A percentile compares a stretch with the other conserved stretches of the same genome.
Conservation (phyloP, 2,329 filamentous ascomycete genomes). For the Diaporthe ilicicola region DNA sequence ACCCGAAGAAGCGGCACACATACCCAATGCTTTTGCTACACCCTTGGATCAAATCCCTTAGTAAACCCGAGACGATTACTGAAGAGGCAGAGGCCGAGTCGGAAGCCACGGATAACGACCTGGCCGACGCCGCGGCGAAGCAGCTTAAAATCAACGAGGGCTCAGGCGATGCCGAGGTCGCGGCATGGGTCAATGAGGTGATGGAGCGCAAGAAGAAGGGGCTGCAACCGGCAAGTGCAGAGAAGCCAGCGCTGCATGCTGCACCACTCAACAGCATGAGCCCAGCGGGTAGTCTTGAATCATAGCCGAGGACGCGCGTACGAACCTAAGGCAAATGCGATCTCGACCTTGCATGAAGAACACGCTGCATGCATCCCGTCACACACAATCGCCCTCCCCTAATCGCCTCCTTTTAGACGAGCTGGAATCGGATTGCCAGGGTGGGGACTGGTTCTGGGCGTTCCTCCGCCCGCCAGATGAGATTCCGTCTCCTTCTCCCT, state of each 20-base stretch:
- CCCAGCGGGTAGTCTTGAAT: conserved; percentile 51
- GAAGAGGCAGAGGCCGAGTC: conserved; percentile 74
- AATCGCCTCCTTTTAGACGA: background rate
- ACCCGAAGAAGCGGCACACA: conserved; percentile 89
- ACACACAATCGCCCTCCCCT: background rate
- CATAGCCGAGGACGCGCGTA: background rate
- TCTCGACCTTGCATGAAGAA: background rate
- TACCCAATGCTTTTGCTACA: conserved; percentile 91
- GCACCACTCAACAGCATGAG: conserved; percentile 82
- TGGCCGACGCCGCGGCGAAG: conserved; percentile 41
- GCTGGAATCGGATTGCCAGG: background rate
- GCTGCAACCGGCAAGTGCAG: conserved; percentile 47
- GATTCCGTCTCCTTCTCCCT: background rate
- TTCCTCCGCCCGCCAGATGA: background rate
- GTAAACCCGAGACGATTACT: conserved; percentile 77
- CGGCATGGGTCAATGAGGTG: conserved; percentile 81
- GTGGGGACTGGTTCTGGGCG: background rate
- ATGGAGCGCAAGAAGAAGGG: conserved; percentile 72
- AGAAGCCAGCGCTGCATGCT: conserved; percentile 85
- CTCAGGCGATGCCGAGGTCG: conserved; percentile 82
- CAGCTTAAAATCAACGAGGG: conserved; percentile 36
- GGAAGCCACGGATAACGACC: conserved; percentile 47
- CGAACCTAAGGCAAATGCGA: background rate
- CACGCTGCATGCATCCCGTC: background rate
- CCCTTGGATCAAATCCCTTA: conserved; percentile 81